Evolutionary conservation across 352 stramenopile species (phyloP).

Genomic region (Globisporangium camurandrum): DNA sequence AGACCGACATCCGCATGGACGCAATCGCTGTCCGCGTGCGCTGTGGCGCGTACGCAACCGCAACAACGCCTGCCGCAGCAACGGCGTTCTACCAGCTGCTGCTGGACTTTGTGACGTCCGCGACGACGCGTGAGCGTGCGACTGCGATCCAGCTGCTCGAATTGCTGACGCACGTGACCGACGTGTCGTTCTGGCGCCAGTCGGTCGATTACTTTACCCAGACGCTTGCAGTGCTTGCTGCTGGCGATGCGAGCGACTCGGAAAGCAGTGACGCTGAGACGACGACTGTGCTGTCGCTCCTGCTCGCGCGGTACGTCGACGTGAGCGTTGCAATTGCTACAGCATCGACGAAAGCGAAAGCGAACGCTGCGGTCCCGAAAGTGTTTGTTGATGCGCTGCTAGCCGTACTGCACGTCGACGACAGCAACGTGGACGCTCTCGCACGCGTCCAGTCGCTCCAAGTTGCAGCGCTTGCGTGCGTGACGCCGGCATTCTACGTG

Average conservation of each 20-base stretch:
- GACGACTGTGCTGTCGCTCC: constrained; percentile 29
- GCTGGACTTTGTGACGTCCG: constrained; percentile 39
- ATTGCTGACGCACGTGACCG: constrained; percentile 47
- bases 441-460: constrained; percentile 35
- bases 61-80: constrained; percentile 18
- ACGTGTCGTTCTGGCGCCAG: constrained; percentile 50
- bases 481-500: constrained; percentile 35
- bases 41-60: constrained; percentile 32
- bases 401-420: constrained; percentile 31
- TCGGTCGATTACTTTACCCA: constrained; percentile 60
- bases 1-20: constrained; percentile 78
- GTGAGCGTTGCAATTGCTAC: constrained; percentile 10
- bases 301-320: constrained; percentile 56
- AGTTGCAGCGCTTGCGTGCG: constrained; percentile 23
- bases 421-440: constrained; percentile 19
- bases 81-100: constrained; percentile 36
- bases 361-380: constrained; percentile 27
- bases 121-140: constrained; percentile 29
- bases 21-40: constrained; percentile 38
- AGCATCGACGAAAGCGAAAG: constrained; percentile 21
- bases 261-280: constrained; percentile 1
- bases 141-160: constrained; percentile 54
- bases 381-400: constrained; percentile 48
- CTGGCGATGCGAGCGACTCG: not conserved
- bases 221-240: constrained; percentile 21